Evolutionary conservation across 192 early-diverging fungal genomes (phyloP).

Genomic region (Gaertneriomyces semiglobifer): DNA sequence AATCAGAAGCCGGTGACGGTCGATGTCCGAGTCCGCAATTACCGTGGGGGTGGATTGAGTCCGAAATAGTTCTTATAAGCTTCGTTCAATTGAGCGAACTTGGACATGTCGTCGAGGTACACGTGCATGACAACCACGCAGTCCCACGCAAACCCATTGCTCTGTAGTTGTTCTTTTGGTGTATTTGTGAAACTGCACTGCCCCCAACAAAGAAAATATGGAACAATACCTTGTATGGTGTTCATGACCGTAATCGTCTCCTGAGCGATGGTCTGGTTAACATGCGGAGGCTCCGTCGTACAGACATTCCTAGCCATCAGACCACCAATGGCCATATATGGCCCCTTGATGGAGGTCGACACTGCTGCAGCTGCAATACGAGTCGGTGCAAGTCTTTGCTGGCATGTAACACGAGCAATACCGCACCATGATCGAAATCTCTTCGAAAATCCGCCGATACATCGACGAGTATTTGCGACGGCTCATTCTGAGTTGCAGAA

Average conservation of each 20-base stretch:
- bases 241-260: conserved; percentile 26
- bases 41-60: conserved; percentile 73
- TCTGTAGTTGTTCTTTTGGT: conserved; percentile 37
- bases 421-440: too few relatives aligned
- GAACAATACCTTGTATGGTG: conserved; percentile 21
- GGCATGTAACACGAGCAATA: too few relatives aligned
- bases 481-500: too few relatives aligned
- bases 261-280: conserved; percentile 7
- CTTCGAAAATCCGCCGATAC: too few relatives aligned
- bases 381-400: too few relatives aligned
- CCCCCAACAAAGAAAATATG: neutral
- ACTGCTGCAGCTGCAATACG: too few relatives aligned
- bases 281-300: neutral
- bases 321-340: too few relatives aligned
- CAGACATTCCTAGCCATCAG: too few relatives aligned
- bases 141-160: conserved; percentile 44
- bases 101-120: conserved; percentile 61
- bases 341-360: too few relatives aligned
- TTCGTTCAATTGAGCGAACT: conserved; percentile 61
- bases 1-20: neutral
- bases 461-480: too few relatives aligned
- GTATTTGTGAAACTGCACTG: neutral
- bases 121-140: conserved; percentile 67
- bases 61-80: conserved; percentile 68
- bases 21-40: conserved; percentile 4